Evolutionary conservation across 768 basidiomycete species (phyloP).

Genomic region (Kondoa subrosea): DNA sequence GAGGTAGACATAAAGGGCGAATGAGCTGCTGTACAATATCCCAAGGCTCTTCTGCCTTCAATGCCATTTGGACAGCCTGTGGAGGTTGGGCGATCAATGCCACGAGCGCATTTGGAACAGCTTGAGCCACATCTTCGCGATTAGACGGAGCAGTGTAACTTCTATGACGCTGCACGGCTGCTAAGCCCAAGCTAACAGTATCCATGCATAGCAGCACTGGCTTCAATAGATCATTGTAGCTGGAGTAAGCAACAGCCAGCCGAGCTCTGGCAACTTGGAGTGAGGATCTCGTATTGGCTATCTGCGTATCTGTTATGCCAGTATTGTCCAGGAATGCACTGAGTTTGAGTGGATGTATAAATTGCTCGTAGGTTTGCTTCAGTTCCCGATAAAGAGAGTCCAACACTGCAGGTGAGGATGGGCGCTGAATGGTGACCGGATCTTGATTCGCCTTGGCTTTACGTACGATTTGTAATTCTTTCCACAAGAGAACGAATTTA

Average conservation of each 20-base stretch:
- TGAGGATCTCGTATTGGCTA: not conserved
- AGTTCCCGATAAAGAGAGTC: not conserved
- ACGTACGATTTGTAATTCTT: not conserved
- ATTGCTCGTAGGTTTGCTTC: not conserved
- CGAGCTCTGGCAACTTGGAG: not conserved
- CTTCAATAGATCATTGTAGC: not conserved
- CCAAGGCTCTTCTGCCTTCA: not conserved
- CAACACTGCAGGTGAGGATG: not conserved
- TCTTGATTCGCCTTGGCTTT: not conserved
- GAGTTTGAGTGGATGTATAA: not conserved
- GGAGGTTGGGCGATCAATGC: too few species aligned
- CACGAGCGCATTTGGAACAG: too few species aligned
- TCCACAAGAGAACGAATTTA: not conserved
- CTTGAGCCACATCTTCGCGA: too few species aligned
- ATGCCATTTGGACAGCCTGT: not conserved
- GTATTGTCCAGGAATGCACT: too few species aligned
- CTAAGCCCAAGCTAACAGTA: not conserved
- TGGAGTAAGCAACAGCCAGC: not conserved
- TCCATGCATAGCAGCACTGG: not conserved
- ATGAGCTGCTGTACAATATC: not conserved
- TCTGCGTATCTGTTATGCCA: too few species aligned
- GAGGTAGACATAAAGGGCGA: not conserved
- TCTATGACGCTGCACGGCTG: not conserved
- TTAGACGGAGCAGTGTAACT: too few species aligned
- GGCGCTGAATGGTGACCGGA: not conserved